phyloP scores from a whole-genome alignment of 768 basidiomycete genomes.

The Dacryopinax primogenitus region DNA sequence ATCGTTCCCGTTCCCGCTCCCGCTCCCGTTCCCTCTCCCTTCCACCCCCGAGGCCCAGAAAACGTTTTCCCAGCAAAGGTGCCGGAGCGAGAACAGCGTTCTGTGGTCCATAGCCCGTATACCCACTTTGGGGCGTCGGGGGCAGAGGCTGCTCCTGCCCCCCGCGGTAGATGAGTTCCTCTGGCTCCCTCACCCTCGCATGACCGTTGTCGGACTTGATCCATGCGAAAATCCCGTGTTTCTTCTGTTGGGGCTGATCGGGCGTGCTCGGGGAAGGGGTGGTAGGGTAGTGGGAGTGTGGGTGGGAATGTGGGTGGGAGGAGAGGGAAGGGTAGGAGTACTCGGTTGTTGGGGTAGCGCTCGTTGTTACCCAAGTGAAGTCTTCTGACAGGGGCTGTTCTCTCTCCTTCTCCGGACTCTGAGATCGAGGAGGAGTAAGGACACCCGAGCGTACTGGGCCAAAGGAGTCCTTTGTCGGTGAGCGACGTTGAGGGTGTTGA shows the following conservation, averaged over 20 bases:
- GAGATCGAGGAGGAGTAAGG: not conserved
- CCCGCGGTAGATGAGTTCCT: not conserved
- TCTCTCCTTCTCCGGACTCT: not conserved
- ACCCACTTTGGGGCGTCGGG: slow-evolving; percentile 3
- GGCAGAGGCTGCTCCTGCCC: slow-evolving; percentile 6
- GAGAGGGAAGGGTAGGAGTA: not conserved
- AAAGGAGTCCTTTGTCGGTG: slow-evolving; percentile 6
- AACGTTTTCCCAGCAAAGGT: not conserved
- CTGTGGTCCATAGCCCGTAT: not conserved
- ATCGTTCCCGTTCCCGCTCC: slow-evolving; percentile 14
- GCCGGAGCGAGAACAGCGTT: not conserved
- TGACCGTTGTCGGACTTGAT: not conserved
- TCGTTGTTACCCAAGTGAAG: not conserved
- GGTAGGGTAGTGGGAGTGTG: not conserved
- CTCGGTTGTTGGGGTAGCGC: not conserved
- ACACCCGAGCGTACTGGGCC: not conserved
- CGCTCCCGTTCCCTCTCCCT: slow-evolving; percentile 16
- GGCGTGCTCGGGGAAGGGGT: slow-evolving; percentile 1
- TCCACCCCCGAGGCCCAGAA: slow-evolving; percentile 11
- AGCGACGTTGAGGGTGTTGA: not conserved
- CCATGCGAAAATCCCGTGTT: not conserved
- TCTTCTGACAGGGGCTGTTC: not conserved
- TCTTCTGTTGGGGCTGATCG: not conserved
- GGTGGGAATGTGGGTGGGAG: not conserved
- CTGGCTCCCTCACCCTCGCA: not conserved